A percentile compares a stretch with the other conserved stretches of the same genome.
Evolutionary conservation across 345 rosid species (phyloP).

Genomic region (Salix arbutifolia): DNA sequence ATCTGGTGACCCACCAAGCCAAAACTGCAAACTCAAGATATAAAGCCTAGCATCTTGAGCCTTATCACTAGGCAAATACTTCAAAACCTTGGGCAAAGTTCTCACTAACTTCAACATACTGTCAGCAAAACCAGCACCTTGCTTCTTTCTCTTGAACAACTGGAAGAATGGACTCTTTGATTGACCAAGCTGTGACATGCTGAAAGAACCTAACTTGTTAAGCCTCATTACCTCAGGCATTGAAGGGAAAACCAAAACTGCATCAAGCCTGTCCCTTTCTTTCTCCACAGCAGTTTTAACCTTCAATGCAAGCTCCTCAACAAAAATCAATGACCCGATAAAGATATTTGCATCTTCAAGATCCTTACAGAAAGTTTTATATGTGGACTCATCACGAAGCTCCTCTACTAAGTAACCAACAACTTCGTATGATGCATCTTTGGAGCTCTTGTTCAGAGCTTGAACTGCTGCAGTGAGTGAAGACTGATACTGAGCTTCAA

Average conservation of each 20-base stretch:
- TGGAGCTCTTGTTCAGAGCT: constrained; percentile 55
- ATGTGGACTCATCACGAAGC: constrained; percentile 68
- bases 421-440: constrained; percentile 63
- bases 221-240: constrained; percentile 99
- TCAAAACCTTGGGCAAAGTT: constrained; percentile 91
- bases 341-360: constrained; percentile 88
- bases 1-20: constrained; percentile 98
- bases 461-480: constrained; percentile 80
- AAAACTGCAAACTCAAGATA: constrained; percentile 92
- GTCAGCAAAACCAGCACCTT: constrained; percentile 92
- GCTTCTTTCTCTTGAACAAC: constrained; percentile 88
- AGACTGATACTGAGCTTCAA: constrained; percentile 96
- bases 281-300: constrained; percentile 91
- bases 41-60: constrained; percentile 98
- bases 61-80: constrained; percentile 93
- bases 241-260: constrained; percentile 96
- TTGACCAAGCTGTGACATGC: constrained; percentile 96
- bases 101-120: constrained; percentile 94
- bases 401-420: constrained; percentile 98
- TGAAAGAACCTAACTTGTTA: constrained; percentile 90
- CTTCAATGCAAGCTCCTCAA: constrained; percentile 89
- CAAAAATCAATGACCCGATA: constrained; percentile 89
- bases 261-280: constrained; percentile 88
- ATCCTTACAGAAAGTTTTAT: constrained; percentile 74
- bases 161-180: constrained; percentile 92